Evolutionary conservation across 2,329 filamentous ascomycete species (phyloP), one percentile per base, ranked within the genome.

Genomic region (Calycina herbarum): DNA sequence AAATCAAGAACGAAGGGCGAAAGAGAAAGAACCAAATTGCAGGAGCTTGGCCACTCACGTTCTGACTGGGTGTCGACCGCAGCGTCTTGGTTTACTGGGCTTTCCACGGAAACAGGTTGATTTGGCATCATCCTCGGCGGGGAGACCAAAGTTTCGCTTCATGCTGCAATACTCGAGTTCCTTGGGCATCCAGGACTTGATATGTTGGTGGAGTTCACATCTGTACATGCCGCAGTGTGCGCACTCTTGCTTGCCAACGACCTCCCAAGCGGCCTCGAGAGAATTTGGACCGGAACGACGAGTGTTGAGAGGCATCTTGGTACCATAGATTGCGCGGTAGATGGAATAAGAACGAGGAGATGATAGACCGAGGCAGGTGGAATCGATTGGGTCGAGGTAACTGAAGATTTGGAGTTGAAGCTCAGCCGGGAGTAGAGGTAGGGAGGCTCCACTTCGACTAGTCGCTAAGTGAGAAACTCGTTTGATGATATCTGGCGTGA

Each of bases 341-440:
- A 89, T 85, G 40, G 79, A 77, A 75, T 89, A 89, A 69, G 87
- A 82, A 73, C 83, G 80, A 56, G 79, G 80, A 78, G 82, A 85
- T 45, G 85, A 82, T 62, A 89, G 80, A 15, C 85, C 86, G 48
- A 89, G 78, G 73, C 86, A 88, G 48, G 83, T 85, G 72, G 85
- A 85, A 76, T 89, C 86, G 68, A 89, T 87, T 59, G 85, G 84
- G 76, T 89, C 86, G 65, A 89, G 82, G 69, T 84, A 83, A 74
- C 87, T 85, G 71, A 88, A 86, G 68, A 89, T 80, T 67, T 81
- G 78, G 68, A 83, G 86, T 75, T 88, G 86, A 11, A 89, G 78
- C 76, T 89, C 86, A 0, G 82, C 76, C 15, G 86, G 86, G 1
- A 89, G 79, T 62, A 85, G 81, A 45, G 80, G 72, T 7, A 89